phyloP scores from a whole-genome alignment of 1,284 basidiomycete species.

The Cryptococcus sp. region DNA sequence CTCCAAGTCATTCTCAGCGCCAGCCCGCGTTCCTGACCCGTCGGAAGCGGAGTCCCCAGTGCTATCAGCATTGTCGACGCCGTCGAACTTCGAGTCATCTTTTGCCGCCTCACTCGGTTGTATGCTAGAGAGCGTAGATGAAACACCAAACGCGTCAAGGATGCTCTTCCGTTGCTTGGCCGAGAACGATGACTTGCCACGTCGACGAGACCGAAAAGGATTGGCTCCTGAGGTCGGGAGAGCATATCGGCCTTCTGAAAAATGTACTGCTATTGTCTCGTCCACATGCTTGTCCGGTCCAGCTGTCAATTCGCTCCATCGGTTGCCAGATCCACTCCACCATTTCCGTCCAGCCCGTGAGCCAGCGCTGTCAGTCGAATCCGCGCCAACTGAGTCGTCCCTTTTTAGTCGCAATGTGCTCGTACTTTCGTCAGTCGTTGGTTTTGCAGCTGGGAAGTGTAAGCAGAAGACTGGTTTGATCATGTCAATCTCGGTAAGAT shows the following conservation, averaged over 20 bases:
- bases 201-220: background rate
- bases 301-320: conserved; percentile 27
- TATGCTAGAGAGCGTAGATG: background rate
- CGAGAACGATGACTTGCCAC: background rate
- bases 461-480: conserved; percentile 36
- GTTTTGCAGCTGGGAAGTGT: conserved; percentile 19
- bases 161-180: conserved; percentile 9
- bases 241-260: conserved; percentile 24
- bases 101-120: background rate
- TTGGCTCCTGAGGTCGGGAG: background rate
- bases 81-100: conserved; percentile 2
- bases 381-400: conserved; percentile 15
- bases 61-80: conserved; percentile 4
- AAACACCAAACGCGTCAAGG: conserved; percentile 2
- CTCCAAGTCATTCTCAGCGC: background rate
- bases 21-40: conserved; percentile 29
- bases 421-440: conserved; percentile 11
- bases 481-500: conserved; percentile 2
- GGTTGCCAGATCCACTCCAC: conserved; percentile 24
- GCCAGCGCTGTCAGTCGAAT: conserved; percentile 14
- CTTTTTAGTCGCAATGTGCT: conserved; percentile 28
- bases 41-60: conserved; percentile 7
- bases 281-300: background rate
- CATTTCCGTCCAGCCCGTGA: conserved; percentile 18
- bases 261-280: conserved; percentile 8